Evolutionary conservation across 305 asterid species (phyloP).

Genomic region (Nicotiana rustica): DNA sequence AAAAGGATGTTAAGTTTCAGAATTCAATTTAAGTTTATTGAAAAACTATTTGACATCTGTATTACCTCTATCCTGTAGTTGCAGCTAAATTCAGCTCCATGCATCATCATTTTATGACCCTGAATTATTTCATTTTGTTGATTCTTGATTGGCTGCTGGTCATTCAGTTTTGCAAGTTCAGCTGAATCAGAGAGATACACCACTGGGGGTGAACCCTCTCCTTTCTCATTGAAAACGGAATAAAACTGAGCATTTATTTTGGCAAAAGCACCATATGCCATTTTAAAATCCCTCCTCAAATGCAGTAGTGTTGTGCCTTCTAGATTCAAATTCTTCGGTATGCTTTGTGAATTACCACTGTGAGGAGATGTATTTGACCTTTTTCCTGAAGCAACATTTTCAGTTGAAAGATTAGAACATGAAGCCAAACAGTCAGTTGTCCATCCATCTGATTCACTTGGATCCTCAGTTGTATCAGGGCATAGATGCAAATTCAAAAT

Average conservation of each 20-base stretch:
- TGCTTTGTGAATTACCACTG: conserved; percentile 35
- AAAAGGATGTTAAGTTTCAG: conserved; percentile 5
- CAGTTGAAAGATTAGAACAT: conserved; percentile 50
- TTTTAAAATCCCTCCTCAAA: conserved; percentile 48
- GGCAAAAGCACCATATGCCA: conserved; percentile 48
- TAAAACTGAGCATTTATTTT: conserved; percentile 49
- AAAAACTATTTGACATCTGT: background rate
- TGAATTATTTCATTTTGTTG: conserved; percentile 39
- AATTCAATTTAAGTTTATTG: background rate
- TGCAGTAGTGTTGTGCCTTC: conserved; percentile 37
- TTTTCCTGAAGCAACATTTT: conserved; percentile 43
- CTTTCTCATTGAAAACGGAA: conserved; percentile 36
- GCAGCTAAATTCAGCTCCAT: conserved; percentile 45
- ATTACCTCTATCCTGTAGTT: conserved; percentile 51
- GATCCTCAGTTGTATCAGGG: conserved; percentile 40
- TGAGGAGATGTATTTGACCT: conserved; percentile 34
- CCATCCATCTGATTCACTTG: conserved; percentile 44
- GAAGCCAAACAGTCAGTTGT: conserved; percentile 50
- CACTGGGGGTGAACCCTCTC: conserved; percentile 31
- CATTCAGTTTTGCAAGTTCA: conserved; percentile 37
- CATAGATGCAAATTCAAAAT: conserved; percentile 34
- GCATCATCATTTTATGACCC: conserved; percentile 33
- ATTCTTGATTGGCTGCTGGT: conserved; percentile 36
- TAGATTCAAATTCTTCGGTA: conserved; percentile 29
- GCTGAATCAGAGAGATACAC: conserved; percentile 34